Evolutionary conservation across 495 filamentous ascomycete species (phyloP).

Genomic region (Penicillium malachiteum): DNA sequence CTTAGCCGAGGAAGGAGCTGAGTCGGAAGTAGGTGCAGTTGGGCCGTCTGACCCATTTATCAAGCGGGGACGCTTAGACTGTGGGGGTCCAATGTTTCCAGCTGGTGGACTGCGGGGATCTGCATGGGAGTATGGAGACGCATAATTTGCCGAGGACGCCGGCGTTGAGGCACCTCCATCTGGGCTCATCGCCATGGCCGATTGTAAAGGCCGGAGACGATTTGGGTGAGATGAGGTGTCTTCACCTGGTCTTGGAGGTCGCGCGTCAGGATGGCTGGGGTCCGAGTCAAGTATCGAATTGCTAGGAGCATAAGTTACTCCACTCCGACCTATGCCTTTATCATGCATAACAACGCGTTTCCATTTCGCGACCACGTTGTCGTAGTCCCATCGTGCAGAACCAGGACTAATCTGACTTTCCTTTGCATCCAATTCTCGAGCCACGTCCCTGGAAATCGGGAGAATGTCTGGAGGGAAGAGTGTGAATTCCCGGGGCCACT

Average conservation of each 20-base stretch:
- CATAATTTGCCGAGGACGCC: slow-evolving; percentile 30
- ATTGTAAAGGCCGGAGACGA: slow-evolving; percentile 26
- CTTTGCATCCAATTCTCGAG: slow-evolving; percentile 39
- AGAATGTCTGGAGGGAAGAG: slow-evolving; percentile 63
- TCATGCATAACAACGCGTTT: slow-evolving; percentile 53
- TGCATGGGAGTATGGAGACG: slow-evolving; percentile 35
- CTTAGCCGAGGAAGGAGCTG: slow-evolving; percentile 8
- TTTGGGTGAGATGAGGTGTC: slow-evolving; percentile 30
- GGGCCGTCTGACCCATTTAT: slow-evolving; percentile 42
- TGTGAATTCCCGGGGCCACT: slow-evolving; percentile 71
- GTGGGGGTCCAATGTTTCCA: slow-evolving; percentile 23
- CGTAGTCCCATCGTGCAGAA: slow-evolving; percentile 54
- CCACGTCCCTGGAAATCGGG: slow-evolving; percentile 51
- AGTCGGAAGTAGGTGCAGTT: slow-evolving; percentile 12
- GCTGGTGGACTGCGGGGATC: slow-evolving; percentile 28
- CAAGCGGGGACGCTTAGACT: slow-evolving; percentile 41
- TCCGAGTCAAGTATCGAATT: slow-evolving; percentile 17
- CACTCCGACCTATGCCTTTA: slow-evolving; percentile 44
- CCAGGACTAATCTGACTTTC: slow-evolving; percentile 36
- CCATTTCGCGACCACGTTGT: slow-evolving; percentile 57
- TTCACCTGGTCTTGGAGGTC: slow-evolving; percentile 27
- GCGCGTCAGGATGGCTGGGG: slow-evolving; percentile 17
- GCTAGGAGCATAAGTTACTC: slow-evolving; percentile 25
- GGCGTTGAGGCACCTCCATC: slow-evolving; percentile 29
- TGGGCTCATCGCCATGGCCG: slow-evolving; percentile 32